A percentile compares a stretch with the other conserved stretches of the same genome.
These are phyloP conservation scores for Begonia loranthoides DNA, from an alignment of 306 rosid species.

Conservation along the genomic window DNA sequence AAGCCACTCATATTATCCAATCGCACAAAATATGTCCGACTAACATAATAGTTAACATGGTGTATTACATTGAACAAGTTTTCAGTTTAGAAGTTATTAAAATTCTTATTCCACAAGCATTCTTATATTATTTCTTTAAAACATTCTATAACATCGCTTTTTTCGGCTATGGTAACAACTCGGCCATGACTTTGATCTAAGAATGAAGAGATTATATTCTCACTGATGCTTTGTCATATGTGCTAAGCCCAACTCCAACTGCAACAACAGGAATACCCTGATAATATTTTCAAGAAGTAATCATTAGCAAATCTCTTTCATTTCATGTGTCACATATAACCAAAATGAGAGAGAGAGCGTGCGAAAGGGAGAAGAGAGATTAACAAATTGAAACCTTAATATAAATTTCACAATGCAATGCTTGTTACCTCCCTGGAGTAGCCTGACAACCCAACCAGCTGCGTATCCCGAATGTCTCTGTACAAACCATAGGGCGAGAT, in stretches of 20 bases:
- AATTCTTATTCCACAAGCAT: no score
- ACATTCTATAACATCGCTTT: no score
- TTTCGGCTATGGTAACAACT: no score
- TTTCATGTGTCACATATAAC: neutral
- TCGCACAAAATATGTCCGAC: no score
- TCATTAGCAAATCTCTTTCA: slow-evolving; percentile 7
- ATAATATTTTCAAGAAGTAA: slow-evolving; percentile 11
- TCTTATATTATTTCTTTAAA: no score
- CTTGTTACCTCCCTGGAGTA: slow-evolving; percentile 72
- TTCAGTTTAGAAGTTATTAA: no score
- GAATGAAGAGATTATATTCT: slow-evolving; percentile 21
- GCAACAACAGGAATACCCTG: slow-evolving; percentile 91
- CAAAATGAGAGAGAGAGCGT: neutral
- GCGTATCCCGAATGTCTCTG: slow-evolving; percentile 58
- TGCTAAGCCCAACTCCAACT: slow-evolving; percentile 84
- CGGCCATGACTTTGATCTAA: neutral
- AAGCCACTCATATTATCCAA: no score
- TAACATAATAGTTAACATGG: no score
- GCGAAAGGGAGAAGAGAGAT: neutral
- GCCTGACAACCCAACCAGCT: slow-evolving; percentile 80
- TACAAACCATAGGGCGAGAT: slow-evolving; percentile 57
- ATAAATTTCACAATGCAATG: neutral
- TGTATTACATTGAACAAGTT: no score
- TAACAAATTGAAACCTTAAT: neutral
- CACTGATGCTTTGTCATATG: slow-evolving; percentile 91